phyloP scores from a whole-genome alignment of 805 yeast genomes.

The Candida nemodendra region DNA sequence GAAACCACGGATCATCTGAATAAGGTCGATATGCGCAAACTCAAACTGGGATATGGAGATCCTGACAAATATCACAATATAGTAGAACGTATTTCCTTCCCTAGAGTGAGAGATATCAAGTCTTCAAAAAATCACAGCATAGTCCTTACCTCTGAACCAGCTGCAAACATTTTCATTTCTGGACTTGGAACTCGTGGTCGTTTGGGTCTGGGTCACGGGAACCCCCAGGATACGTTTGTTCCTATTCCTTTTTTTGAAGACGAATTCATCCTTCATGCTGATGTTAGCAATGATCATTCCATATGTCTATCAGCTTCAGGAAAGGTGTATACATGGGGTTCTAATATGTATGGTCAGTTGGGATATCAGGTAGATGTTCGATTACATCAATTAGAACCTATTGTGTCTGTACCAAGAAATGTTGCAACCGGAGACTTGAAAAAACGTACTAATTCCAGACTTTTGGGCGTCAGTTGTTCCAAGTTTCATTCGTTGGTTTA shows the following conservation, averaged over 20 bases:
- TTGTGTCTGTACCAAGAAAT: constrained; percentile 36
- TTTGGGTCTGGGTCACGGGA: constrained; percentile 53
- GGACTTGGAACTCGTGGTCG: constrained; percentile 75
- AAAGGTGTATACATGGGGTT: constrained; percentile 78
- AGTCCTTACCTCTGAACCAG: constrained; percentile 48
- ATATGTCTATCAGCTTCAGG: constrained; percentile 52
- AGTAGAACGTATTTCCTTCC: constrained; percentile 34
- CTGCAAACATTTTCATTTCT: constrained; percentile 51
- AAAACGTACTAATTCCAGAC: constrained; percentile 25
- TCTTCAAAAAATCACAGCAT: constrained; percentile 69
- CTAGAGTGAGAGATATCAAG: constrained; percentile 45
- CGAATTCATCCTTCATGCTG: constrained; percentile 37
- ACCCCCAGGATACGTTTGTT: constrained; percentile 43
- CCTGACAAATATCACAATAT: constrained; percentile 12
- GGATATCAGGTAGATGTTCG: constrained; percentile 46
- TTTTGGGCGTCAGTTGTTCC: constrained; percentile 58
- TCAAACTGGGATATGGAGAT: constrained; percentile 28
- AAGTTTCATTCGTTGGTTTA: constrained; percentile 67
- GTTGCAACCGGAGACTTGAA: constrained; percentile 44
- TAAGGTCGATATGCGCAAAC: constrained; percentile 16
- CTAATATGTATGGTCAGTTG: constrained; percentile 63
- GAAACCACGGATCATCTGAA: constrained; percentile 12
- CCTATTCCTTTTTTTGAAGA: constrained; percentile 38
- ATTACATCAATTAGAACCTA: constrained; percentile 26
- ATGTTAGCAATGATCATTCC: constrained; percentile 66